These are phyloP conservation scores for Rutidosis leptorrhynchoides DNA, from an alignment of 129 eudicot species.

Conservation along the genomic window DNA sequence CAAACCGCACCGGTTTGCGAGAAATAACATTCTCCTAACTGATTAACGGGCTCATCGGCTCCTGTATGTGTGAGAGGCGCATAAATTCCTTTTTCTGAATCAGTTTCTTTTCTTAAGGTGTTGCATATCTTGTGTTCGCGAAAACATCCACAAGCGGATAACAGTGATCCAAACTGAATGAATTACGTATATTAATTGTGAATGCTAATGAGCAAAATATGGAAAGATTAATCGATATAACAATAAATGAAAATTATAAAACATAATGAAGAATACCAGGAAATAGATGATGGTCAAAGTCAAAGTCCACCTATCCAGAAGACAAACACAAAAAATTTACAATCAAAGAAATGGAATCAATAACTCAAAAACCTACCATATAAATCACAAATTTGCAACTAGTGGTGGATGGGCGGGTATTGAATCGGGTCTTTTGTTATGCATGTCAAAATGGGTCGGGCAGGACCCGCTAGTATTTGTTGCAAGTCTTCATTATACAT, in stretches of 20 bases:
- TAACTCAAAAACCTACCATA: neutral
- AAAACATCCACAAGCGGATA: conserved; percentile 13
- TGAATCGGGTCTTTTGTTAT: neutral
- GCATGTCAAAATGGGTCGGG: neutral
- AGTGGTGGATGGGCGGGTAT: neutral
- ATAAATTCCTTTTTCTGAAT: conserved; percentile 25
- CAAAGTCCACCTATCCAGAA: conserved; percentile 80
- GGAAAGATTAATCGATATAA: neutral
- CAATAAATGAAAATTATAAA: neutral
- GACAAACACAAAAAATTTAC: conserved; percentile 30
- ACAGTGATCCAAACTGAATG: conserved; percentile 13
- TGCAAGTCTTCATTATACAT: neutral
- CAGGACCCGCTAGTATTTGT: neutral
- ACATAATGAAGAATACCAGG: conserved; percentile 47
- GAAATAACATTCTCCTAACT: conserved; percentile 32
- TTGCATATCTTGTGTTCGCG: conserved; percentile 11
- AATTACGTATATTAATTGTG: no score
- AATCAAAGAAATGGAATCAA: neutral
- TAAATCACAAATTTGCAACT: neutral
- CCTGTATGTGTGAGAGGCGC: neutral
- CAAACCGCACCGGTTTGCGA: conserved; percentile 34
- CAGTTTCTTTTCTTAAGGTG: conserved; percentile 7
- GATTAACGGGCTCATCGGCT: conserved; percentile 20
- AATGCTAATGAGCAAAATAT: conserved; percentile 7
- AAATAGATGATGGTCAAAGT: conserved; percentile 71